Evolutionary conservation across 768 basidiomycete genomes (phyloP).

Genomic region (Gyrodon lividus): DNA sequence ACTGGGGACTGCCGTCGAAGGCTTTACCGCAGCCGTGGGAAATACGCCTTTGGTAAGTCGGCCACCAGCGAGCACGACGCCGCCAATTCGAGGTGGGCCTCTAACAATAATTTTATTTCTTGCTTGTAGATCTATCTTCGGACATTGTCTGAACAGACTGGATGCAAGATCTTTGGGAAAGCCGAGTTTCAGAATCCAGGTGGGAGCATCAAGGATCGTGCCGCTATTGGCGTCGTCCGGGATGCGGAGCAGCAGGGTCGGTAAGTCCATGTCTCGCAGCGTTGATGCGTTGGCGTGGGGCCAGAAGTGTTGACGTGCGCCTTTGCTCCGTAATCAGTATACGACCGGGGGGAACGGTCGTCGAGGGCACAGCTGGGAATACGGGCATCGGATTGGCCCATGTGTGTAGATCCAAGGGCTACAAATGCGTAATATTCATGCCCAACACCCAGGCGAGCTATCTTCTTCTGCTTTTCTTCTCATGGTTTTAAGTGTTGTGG

Average conservation of each 20-base stretch:
- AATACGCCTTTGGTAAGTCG: conserved; percentile 85
- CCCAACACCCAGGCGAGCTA: conserved; percentile 78
- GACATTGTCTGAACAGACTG: conserved; percentile 76
- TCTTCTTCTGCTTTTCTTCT: background rate
- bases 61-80: background rate
- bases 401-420: conserved; percentile 89
- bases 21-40: conserved; percentile 87
- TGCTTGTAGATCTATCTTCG: conserved; percentile 74
- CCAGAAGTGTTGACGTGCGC: background rate
- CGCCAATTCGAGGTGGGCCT: background rate
- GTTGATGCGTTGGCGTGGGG: background rate
- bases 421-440: conserved; percentile 99
- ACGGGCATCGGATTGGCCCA: conserved; percentile 96
- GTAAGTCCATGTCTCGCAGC: conserved; percentile 42
- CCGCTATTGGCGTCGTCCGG: conserved; percentile 82
- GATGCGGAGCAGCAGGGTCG: conserved; percentile 84
- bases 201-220: conserved; percentile 96
- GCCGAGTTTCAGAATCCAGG: conserved; percentile 99
- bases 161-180: conserved; percentile 87
- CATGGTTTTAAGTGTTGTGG: too few species aligned
- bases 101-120: conserved; percentile 2
- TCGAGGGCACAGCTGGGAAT: conserved; percentile 98
- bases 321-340: conserved; percentile 44
- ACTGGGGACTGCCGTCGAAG: conserved; percentile 55
- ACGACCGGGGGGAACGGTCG: conserved; percentile 91